Evolutionary conservation across 169 alveolate species (phyloP).

Genomic region (Cryptosporidium ubiquitum): DNA sequence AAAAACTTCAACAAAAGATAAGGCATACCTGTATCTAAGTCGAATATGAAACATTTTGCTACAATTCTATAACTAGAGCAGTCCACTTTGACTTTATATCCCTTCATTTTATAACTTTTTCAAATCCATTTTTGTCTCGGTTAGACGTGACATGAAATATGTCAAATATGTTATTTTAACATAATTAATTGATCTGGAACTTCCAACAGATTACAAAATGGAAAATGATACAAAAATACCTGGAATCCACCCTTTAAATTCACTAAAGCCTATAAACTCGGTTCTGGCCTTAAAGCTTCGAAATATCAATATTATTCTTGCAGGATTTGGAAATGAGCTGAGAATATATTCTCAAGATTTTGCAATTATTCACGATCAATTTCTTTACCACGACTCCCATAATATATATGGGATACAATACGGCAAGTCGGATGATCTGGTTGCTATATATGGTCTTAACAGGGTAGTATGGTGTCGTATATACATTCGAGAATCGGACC

Average conservation of each 20-base stretch:
- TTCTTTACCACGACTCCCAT: slow-evolving; percentile 46
- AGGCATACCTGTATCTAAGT: neutral
- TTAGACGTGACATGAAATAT: slow-evolving; percentile 43
- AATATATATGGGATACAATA: slow-evolving; percentile 35
- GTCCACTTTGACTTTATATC: neutral
- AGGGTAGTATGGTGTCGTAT: slow-evolving; percentile 30
- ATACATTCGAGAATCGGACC: neutral
- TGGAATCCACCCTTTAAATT: slow-evolving; percentile 6
- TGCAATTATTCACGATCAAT: neutral
- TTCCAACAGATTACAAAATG: neutral
- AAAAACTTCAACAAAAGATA: too few species aligned
- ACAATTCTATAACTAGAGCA: neutral
- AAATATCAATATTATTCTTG: neutral
- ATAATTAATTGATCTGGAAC: neutral
- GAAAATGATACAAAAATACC: slow-evolving; percentile 11
- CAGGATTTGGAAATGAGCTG: slow-evolving; percentile 66
- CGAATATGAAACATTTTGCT: neutral
- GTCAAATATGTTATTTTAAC: neutral
- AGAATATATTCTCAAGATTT: slow-evolving; percentile 34
- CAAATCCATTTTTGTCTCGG: slow-evolving; percentile 20
- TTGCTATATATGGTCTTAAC: slow-evolving; percentile 28
- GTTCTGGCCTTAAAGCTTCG: neutral
- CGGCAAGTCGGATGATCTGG: neutral
- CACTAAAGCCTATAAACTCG: slow-evolving; percentile 60
- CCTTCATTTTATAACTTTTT: neutral